Percentiles rank a stretch among this genome's conserved stretches.
Conservation (phyloP, 2,329 filamentous ascomycete species). For the Fusarium sp. region DNA sequence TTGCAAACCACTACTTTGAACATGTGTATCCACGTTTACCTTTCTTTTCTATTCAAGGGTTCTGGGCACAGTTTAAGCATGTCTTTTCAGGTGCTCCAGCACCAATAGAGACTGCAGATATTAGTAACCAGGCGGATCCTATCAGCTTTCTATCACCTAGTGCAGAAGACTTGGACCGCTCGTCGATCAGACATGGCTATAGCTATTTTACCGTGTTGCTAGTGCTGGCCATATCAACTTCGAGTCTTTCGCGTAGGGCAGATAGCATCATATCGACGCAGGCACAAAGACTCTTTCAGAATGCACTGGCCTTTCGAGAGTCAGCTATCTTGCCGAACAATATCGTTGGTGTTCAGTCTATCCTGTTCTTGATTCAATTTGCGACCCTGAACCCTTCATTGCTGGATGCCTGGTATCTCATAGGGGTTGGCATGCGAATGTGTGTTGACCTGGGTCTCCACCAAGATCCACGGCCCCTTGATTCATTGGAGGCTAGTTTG, state of each 20-base stretch:
- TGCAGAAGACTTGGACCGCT: not conserved
- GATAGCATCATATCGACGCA: constrained; percentile 17
- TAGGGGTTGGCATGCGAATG: constrained; percentile 18
- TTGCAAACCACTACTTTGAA: constrained; percentile 7
- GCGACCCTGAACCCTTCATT: constrained; percentile 14
- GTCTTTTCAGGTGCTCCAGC: constrained; percentile 5
- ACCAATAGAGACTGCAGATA: fast-evolving
- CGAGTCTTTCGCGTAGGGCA: constrained; percentile 12
- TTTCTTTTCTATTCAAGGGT: constrained; percentile 19
- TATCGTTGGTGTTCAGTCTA: constrained; percentile 1
- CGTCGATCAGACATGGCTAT: not conserved
- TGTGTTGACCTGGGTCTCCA: constrained; percentile 18
- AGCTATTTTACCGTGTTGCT: constrained; percentile 14
- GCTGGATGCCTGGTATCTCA: constrained; percentile 17
- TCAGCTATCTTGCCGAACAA: constrained; percentile 11
- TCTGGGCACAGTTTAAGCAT: constrained; percentile 21
- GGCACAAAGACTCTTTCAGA: not conserved
- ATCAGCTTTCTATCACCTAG: not conserved
- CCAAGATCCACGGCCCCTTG: constrained; percentile 3
- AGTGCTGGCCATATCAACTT: constrained; percentile 1
- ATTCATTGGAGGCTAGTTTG: not conserved
- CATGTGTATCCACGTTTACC: constrained; percentile 14
- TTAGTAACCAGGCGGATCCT: not conserved
- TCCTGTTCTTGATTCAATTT: constrained; percentile 7
- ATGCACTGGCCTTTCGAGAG: constrained; percentile 1